Conservation (phyloP, 208 protist species). For the Acanthamoeba lugdunensis region DNA sequence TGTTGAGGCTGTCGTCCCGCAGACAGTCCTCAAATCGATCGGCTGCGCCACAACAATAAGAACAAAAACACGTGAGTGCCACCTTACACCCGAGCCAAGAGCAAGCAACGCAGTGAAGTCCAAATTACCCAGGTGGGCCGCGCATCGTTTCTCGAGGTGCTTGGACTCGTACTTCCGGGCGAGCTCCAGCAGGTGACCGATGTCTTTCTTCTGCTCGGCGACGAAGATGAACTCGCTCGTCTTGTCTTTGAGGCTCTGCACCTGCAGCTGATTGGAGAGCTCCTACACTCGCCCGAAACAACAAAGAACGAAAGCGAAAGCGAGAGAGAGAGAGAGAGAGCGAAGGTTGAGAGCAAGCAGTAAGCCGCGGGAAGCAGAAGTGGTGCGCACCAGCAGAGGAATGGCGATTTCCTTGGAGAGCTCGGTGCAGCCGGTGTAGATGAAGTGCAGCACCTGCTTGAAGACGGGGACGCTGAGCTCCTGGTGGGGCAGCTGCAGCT, state of each 20-base stretch:
- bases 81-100: too few species aligned
- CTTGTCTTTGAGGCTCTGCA: slow-evolving; percentile 52
- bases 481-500: slow-evolving; percentile 1
- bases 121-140: neutral
- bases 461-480: slow-evolving; percentile 37
- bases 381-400: neutral
- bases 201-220: slow-evolving; percentile 38
- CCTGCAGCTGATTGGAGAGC: neutral
- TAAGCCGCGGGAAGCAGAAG: neutral
- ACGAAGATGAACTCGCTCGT: slow-evolving; percentile 54
- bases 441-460: slow-evolving; percentile 48
- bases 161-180: neutral
- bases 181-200: neutral
- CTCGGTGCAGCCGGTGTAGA: slow-evolving; percentile 38
- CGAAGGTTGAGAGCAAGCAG: too few species aligned
- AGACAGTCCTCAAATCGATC: slow-evolving; percentile 43
- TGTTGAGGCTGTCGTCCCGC: neutral
- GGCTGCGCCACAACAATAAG: neutral
- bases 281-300: neutral
- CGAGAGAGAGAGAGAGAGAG: neutral
- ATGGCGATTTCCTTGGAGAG: slow-evolving; percentile 12
- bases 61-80: too few species aligned
- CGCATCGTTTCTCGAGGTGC: slow-evolving; percentile 11
- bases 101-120: neutral
- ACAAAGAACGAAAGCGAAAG: neutral